Base-by-base conservation (phyloP, 176 grass and related monocot species). In the Alloteropsis semialata region DNA sequence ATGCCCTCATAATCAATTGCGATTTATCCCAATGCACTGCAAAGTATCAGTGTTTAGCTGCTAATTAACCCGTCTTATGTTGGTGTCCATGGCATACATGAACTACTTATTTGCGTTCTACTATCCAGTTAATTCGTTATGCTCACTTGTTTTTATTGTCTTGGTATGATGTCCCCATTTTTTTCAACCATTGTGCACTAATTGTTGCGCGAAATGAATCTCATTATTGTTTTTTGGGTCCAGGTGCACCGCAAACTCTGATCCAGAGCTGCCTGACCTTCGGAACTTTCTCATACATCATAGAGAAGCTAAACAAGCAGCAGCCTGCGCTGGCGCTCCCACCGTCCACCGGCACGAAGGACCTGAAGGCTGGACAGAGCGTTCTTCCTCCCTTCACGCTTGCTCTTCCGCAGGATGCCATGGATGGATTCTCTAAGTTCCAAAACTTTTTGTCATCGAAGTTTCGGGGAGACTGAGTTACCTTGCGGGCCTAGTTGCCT, bases 201-300 rank as follows among this genome's bases (percentile, higher is more conserved):
- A 21, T 2, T 45, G 59, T 18, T 15, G 5, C 27, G 16, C 1
- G 14, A 77, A 87, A 38, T 63, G 0, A 62, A 51, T 21, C 32
- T 34, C 0, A n/a, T 76, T 89, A 33, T 71, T 24, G 49, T 30
- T 32, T 44, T 64, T 50, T 48, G 34, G 65, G 42, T 65, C 37
- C 87, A 94, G 92, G 92, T 69, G 87, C 92, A 43, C 92, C 89
- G 3, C 92, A 94, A 50, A 78, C 89, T 72, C 70, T 94, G 74
- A 69, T 94, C 77, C 92, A 94, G 84, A 94, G 89, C 74, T 94
- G 92, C 45, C 68, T 94, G 54, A 91, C 89, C 74, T 94, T 94
- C 17, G 92, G 92, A 61, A 90, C 92, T 60, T 90, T 94, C 80
- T 94, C 92, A 21, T 94, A 80, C 73, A 85, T 94, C 77, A 92